Evolutionary conservation across 768 basidiomycete species (phyloP).

Genomic region (Tricholoma sp.): DNA sequence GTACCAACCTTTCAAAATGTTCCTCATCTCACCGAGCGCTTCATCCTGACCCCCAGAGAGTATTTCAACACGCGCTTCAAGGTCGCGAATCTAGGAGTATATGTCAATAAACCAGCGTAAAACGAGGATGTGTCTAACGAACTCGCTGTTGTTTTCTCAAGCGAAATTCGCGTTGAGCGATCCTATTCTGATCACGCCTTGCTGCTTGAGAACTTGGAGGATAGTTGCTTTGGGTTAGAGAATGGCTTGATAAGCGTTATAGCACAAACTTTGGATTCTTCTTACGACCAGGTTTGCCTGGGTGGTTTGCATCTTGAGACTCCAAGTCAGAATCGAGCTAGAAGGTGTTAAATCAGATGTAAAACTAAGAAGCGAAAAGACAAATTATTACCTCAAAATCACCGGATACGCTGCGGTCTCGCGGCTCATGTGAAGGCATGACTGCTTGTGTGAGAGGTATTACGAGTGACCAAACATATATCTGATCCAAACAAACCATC

Average conservation of each 20-base stretch:
- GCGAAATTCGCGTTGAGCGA: slow-evolving; percentile 91
- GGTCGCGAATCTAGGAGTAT: slow-evolving; percentile 74
- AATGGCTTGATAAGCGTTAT: slow-evolving; percentile 3
- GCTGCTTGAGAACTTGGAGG: slow-evolving; percentile 75
- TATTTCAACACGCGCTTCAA: slow-evolving; percentile 93
- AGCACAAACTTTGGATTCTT: slow-evolving; percentile 79
- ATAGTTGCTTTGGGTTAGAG: slow-evolving; percentile 4
- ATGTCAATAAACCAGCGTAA: neutral
- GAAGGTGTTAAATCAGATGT: neutral
- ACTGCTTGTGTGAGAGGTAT: slow-evolving; percentile 41
- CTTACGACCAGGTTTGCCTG: slow-evolving; percentile 74
- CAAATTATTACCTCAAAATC: slow-evolving; percentile 41
- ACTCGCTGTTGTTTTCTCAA: slow-evolving; percentile 87
- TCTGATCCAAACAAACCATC: slow-evolving; percentile 8
- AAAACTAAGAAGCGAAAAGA: slow-evolving; percentile 6
- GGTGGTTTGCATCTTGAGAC: slow-evolving; percentile 43
- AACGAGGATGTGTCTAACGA: slow-evolving; percentile 12
- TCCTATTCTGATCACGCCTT: slow-evolving; percentile 83
- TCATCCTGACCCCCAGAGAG: slow-evolving; percentile 91
- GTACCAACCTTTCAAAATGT: slow-evolving; percentile 66
- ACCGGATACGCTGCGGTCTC: slow-evolving; percentile 62
- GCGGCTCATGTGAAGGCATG: slow-evolving; percentile 46
- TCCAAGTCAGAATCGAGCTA: slow-evolving; percentile 60
- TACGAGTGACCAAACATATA: slow-evolving; percentile 28
- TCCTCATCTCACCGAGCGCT: slow-evolving; percentile 74